phyloP scores from a whole-genome alignment of 495 filamentous ascomycete genomes.

The Aspergillus sclerotioniger region DNA sequence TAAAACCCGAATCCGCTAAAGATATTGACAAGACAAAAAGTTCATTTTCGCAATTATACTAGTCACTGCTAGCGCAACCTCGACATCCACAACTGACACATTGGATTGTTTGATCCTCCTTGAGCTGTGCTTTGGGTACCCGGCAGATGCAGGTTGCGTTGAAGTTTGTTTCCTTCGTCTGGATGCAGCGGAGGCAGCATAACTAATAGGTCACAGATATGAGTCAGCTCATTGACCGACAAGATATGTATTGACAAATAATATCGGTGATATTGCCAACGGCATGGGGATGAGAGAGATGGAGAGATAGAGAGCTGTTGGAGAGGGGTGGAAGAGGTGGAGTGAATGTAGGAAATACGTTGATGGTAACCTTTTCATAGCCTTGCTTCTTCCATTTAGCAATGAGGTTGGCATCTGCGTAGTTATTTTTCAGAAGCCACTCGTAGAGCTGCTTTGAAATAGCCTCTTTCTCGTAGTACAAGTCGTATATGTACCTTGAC shows the following conservation, averaged over 20 bases:
- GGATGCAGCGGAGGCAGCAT: conserved; percentile 93
- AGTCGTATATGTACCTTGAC: conserved; percentile 90
- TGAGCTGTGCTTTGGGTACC: conserved; percentile 87
- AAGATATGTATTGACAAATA: neutral
- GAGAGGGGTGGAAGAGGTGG: too few relatives aligned
- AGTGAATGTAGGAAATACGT: too few relatives aligned
- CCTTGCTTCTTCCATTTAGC: conserved; percentile 99
- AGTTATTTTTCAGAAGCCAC: conserved; percentile 94
- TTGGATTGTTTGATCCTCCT: conserved; percentile 85
- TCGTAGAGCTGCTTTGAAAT: conserved; percentile 91
- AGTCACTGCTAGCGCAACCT: conserved; percentile 88
- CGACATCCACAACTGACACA: conserved; percentile 96
- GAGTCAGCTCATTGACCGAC: conserved; percentile 13
- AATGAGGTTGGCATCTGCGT: conserved; percentile 91
- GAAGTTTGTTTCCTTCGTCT: conserved; percentile 99
- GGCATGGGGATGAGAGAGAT: conserved; percentile 6
- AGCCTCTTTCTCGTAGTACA: conserved; percentile 97
- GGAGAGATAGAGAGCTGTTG: too few relatives aligned
- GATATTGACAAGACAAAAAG: neutral
- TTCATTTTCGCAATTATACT: conserved; percentile 4
- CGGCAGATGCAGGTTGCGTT: conserved; percentile 97
- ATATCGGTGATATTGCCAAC: neutral
- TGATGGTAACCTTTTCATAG: conserved; percentile 77
- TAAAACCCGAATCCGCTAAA: neutral
- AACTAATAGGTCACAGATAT: conserved; percentile 47